Evolutionary conservation across 805 yeast genomes (phyloP), one percentile per base, ranked within the genome.

Genomic region (Candida odintsovae): DNA sequence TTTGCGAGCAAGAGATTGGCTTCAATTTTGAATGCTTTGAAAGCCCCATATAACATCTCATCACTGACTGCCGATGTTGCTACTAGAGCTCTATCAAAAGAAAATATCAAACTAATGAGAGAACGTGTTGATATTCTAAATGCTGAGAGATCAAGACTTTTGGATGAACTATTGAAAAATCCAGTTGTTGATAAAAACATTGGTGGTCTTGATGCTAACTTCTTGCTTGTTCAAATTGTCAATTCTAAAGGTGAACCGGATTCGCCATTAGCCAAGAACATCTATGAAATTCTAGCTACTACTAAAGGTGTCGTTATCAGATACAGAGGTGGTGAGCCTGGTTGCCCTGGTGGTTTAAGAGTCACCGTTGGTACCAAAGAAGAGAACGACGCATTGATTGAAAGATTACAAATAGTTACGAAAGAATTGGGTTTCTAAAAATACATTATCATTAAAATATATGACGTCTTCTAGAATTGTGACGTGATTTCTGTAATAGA

Each of bases 31-130:
- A 94, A 94, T 64, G 79, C 95, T 21, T 83, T 92, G 85, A 94
- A 94, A 63, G 96, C 95, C 33, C 99, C 99, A 2, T 94, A 94
- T 68, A 94, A 92, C 64, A 86, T 94, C 47, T 87, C 96, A 9
- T 76, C 89, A 12, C 70, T 86, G 53, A 82, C 98, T 1, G 73
- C 97, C 5, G 76, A 77, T 46, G 69, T 89, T 38, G 97, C 96
- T 0, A 49, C 72, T 22, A 76, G 90, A 50, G 95, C 97, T 2
- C 76, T 92, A 7, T 68, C 76, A 6, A 59, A 71, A 3, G 74
- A 72, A 11, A 83, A 88, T 26, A 62, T 90, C 41, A 60, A 61
- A 6, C 60, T 66, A 21, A 87, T 90, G 95, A 69, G 77, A 57
- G 48, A 57, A 2, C 73, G 71, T 43, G 84, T 83, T 15, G 61